phyloP scores from a whole-genome alignment of 83 land plant genomes.

The Thuja plicata region DNA sequence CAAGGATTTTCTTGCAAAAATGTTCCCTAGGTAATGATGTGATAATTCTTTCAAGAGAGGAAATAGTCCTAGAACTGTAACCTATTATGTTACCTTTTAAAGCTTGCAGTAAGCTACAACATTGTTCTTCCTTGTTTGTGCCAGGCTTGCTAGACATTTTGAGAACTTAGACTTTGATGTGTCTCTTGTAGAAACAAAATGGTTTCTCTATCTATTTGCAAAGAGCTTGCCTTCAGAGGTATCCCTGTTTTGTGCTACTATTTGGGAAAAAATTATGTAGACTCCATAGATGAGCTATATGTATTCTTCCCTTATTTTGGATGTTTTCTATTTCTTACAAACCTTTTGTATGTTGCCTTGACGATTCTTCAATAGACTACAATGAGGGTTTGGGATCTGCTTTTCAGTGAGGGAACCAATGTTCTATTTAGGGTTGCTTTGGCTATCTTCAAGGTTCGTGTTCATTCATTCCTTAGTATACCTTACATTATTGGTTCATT shows the following conservation, averaged over 20 bases:
- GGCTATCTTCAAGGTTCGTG: conserved; percentile 83
- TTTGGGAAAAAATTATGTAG: background rate
- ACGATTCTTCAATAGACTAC: conserved; percentile 56
- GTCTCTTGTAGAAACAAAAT: conserved; percentile 48
- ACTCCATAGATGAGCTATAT: background rate
- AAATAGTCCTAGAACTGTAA: background rate
- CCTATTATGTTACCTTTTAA: background rate
- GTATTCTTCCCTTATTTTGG: background rate
- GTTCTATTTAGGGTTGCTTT: conserved; percentile 83
- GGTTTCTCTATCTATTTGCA: conserved; percentile 55
- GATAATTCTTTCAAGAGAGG: background rate
- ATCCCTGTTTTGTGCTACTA: background rate
- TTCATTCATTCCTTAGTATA: background rate
- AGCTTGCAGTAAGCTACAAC: background rate
- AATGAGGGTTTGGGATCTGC: conserved; percentile 94
- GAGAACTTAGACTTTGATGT: conserved; percentile 46
- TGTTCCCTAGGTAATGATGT: conserved; percentile 36
- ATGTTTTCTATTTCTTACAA: background rate
- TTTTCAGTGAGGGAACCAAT: conserved; percentile 90
- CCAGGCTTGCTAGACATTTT: conserved; percentile 40
- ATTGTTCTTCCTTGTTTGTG: conserved; percentile 8
- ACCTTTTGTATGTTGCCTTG: background rate
- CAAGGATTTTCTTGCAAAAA: conserved; percentile 41
- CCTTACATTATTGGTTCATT: background rate
- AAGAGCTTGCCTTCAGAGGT: conserved; percentile 62